These are phyloP conservation scores for Kuraishia floccosa DNA, from an alignment of 805 yeast species.

Conservation along the genomic window DNA sequence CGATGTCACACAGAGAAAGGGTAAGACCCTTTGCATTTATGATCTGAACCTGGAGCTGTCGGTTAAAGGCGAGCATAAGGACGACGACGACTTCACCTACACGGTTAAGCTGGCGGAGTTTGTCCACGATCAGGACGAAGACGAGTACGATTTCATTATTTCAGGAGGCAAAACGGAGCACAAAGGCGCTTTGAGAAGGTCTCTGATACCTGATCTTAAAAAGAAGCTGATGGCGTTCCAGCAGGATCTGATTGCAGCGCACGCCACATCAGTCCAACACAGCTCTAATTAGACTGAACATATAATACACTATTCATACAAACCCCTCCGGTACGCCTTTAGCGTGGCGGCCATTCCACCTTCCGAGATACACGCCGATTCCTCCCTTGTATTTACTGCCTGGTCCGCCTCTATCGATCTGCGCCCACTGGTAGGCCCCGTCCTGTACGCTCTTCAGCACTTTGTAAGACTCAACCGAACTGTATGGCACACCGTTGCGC, in stretches of 20 bases:
- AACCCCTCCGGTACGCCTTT: conserved; percentile 87
- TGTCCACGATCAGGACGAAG: conserved; percentile 67
- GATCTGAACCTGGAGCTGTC: conserved; percentile 47
- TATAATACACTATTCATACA: conserved; percentile 13
- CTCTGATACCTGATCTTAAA: conserved; percentile 40
- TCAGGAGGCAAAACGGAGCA: conserved; percentile 25
- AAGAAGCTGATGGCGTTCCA: conserved; percentile 47
- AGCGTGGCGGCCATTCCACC: conserved; percentile 42
- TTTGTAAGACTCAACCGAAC: conserved; percentile 71
- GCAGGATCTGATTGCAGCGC: conserved; percentile 45
- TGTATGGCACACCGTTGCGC: conserved; percentile 75
- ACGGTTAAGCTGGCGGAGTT: conserved; percentile 50
- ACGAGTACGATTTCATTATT: conserved; percentile 43
- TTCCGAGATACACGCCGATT: conserved; percentile 28
- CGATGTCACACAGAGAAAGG: conserved; percentile 77
- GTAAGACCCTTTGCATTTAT: conserved; percentile 65
- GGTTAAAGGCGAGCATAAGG: conserved; percentile 20
- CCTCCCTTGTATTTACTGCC: conserved; percentile 19
- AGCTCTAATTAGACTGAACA: conserved; percentile 13
- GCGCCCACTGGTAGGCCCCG: conserved; percentile 43
- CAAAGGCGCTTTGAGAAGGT: conserved; percentile 25
- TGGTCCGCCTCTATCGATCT: conserved; percentile 33
- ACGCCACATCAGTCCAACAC: conserved; percentile 55
- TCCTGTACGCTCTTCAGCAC: conserved; percentile 44
- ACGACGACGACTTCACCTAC: conserved; percentile 24